Evolutionary conservation across 345 rosid genomes (phyloP), one percentile per base, ranked within the genome.

Genomic region (Citrus inodora): DNA sequence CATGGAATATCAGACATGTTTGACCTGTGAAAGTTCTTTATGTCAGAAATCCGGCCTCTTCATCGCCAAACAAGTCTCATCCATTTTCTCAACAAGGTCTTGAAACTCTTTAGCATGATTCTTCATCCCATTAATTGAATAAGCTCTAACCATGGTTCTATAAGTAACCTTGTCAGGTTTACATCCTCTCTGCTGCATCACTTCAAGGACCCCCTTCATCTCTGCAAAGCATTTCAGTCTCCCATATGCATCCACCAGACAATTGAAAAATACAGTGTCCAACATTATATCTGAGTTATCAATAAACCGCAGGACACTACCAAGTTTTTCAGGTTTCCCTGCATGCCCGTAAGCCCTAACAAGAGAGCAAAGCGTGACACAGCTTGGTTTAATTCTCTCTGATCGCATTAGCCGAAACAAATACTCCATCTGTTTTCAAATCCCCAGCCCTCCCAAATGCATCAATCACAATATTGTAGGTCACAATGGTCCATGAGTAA

Each of bases 361-460:
- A n/a, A 93, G 92, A 42, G 94, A 92, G 81, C 98, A 93, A 56
- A 93, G 79, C 5, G 98, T 94, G 68, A 94, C 94, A 63, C 97
- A 94, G 73, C 95, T 93, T 28, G 97, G 97, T 78, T 85, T 85
- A 79, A 92, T 91, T 79, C 90, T 91, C 85, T 95, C 98, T 17
- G 98, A 87, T 58, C 78, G 90, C 98, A 93, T 95, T 32, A 95
- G 82, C 82, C 97, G 82, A 82, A 93, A 95, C 72, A 95, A 63
- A 76, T 93, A 90, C 85, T 93, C 98, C 98, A 93, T 92, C 83
- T 88, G 98, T 83, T 88, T 88, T 92, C 63, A 95, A 85, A 73
- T 92, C 92, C 64, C 95, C 97, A 27, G 94, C 95, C 40, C 91
- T 92, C 42, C 98, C 95, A 61, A 93, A 94, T 40, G 98, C 95